Evolutionary conservation across 2,329 filamentous ascomycete species (phyloP).

Genomic region (Botrytis porri): DNA sequence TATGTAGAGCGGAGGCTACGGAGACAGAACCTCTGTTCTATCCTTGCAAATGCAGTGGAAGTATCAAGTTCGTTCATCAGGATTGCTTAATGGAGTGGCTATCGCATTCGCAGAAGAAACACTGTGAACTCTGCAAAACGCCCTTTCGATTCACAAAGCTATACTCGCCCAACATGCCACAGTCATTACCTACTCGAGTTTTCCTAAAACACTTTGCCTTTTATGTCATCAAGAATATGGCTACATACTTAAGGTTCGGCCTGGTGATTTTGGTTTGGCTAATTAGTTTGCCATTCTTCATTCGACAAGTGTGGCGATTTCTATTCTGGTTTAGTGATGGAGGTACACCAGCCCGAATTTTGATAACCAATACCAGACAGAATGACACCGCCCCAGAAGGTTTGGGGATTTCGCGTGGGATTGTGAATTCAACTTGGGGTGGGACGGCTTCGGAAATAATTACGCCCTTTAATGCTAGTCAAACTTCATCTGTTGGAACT

Average conservation of each 20-base stretch:
- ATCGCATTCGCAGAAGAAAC: constrained; percentile 97
- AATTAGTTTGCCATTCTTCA: constrained; percentile 80
- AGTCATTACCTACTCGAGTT: constrained; percentile 72
- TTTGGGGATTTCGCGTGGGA: constrained; percentile 30
- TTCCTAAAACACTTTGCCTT: constrained; percentile 76
- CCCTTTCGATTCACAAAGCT: constrained; percentile 97
- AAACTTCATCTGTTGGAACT: constrained; percentile 42
- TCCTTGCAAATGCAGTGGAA: constrained; percentile 97
- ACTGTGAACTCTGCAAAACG: constrained; percentile 99
- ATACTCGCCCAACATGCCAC: constrained; percentile 92
- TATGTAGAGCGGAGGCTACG: constrained; percentile 88
- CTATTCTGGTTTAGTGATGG: constrained; percentile 70
- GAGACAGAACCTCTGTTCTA: constrained; percentile 86
- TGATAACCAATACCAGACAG: constrained; percentile 10
- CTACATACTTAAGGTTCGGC: constrained; percentile 74
- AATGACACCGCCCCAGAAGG: constrained; percentile 27
- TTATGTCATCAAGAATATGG: constrained; percentile 67
- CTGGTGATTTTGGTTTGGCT: constrained; percentile 88
- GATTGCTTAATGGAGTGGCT: constrained; percentile 99
- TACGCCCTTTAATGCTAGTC: constrained; percentile 31
- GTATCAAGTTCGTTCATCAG: constrained; percentile 98
- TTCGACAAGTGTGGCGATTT: constrained; percentile 88
- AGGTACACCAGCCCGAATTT: constrained; percentile 31
- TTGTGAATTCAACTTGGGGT: constrained; percentile 30
- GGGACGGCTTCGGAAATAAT: constrained; percentile 33